Evolutionary conservation across 192 early-diverging fungal genomes (phyloP), one percentile per base, ranked within the genome.

Genomic region (Neocallimastix lanati): DNA sequence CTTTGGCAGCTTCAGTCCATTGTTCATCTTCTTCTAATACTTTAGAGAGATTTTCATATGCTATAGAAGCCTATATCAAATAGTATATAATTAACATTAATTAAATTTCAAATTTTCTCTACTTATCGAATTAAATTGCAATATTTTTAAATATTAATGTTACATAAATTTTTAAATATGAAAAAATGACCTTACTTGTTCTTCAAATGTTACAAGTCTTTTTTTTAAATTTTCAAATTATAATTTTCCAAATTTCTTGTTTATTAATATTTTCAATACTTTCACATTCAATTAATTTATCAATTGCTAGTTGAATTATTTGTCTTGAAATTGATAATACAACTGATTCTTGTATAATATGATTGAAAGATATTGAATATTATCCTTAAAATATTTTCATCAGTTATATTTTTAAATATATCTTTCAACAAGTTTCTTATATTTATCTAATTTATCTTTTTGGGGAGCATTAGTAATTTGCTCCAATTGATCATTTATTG

Each of bases 1-100:
- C 88, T 80, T 86, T 88, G 13, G 96, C 96, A 12, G 97, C 95
- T 78, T 93, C 92, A n/a, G 86, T 83, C 91, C 91, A 96, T 16
- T 92, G 88, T 78, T 93, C 91, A 30, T 94, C 89, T 15, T 85
- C 82, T 67, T 93, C 92, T 77, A 91, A 89, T 13, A 94, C 85
- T 21, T 85, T 84, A 1, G 96, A 93, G 29, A 99, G 86, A 76
- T 92, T 88, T 77, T 92, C 91, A 28, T 95, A 88, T 29, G 94
- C 87, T 29, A 83, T 82, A 2, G 93, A 93, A 12, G 95, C 91
- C 78, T 81, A 16, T 35, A 76, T 21, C 1, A 78, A 79, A 15
- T 29, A 1, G 2, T 79, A n/a, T 77, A 58, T 15, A 77, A 79
- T 14, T 29, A 77, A 12, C 13, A 29, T 13, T 77, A 29, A 12